Percentiles rank a stretch among this genome's conserved stretches.
These are phyloP conservation scores for Chaetoceros tenuissimus DNA, from an alignment of 108 stramenopile species.

Conservation along the genomic window DNA sequence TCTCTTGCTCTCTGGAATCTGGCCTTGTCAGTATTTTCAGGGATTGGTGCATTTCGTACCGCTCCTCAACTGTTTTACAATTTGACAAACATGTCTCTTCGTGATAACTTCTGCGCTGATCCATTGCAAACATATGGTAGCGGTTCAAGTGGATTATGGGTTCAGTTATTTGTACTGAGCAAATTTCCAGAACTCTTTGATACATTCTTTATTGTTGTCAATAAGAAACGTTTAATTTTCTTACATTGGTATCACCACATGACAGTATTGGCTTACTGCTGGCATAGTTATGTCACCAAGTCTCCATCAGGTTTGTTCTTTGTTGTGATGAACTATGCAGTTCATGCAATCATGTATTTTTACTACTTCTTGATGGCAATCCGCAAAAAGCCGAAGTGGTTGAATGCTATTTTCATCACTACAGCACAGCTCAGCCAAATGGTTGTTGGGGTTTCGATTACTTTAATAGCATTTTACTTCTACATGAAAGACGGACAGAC, in stretches of 20 bases:
- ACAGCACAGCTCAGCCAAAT: conserved; percentile 88
- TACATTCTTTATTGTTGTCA: conserved; percentile 95
- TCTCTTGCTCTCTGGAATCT: conserved; percentile 84
- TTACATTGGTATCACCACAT: conserved; percentile 99
- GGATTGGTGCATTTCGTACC: conserved; percentile 81
- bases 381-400: conserved; percentile 62
- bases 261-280: conserved; percentile 95
- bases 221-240: conserved; percentile 93
- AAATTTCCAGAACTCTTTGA: conserved; percentile 96
- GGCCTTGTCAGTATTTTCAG: conserved; percentile 71
- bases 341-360: conserved; percentile 98
- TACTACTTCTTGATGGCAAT: conserved; percentile 97
- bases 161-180: conserved; percentile 84
- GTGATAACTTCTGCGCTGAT: conserved; percentile 68
- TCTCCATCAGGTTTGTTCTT: conserved; percentile 93
- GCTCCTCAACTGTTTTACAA: conserved; percentile 83
- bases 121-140: conserved; percentile 61
- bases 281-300: conserved; percentile 89
- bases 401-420: conserved; percentile 86
- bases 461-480: conserved; percentile 60
- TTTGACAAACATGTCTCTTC: conserved; percentile 36
- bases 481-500: conserved; percentile 21
- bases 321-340: conserved; percentile 98
- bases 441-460: conserved; percentile 84
- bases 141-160: conserved; percentile 86